Percentiles rank a stretch among this genome's conserved stretches.
Conservation (phyloP, 2,329 filamentous ascomycete genomes). For the Claviceps maximensis region DNA sequence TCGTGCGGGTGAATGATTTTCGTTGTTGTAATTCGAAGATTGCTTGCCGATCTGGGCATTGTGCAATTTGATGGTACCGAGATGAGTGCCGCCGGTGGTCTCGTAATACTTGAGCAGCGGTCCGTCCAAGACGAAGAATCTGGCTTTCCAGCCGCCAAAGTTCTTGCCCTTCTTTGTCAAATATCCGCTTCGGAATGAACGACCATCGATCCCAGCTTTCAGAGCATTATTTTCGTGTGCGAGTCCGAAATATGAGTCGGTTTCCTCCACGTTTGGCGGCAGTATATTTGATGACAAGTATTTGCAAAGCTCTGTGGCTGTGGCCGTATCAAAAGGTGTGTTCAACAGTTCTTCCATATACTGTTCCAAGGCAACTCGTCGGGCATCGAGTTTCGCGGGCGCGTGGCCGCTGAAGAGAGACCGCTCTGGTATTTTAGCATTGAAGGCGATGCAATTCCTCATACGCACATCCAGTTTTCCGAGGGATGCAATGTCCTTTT, state of each 20-base stretch:
- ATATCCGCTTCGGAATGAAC: constrained; percentile 72
- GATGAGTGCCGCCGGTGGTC: constrained; percentile 72
- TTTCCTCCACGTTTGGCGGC: constrained; percentile 48
- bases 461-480: constrained; percentile 71
- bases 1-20: constrained; percentile 47
- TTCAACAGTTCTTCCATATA: constrained; percentile 83
- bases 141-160: constrained; percentile 95
- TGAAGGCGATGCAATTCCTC: constrained; percentile 59
- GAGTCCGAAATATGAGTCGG: constrained; percentile 16
- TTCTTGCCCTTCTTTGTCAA: constrained; percentile 96
- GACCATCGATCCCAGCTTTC: constrained; percentile 44
- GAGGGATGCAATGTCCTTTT: constrained; percentile 78
- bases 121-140: constrained; percentile 48
- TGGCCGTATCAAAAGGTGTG: constrained; percentile 62
- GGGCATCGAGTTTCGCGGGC: constrained; percentile 82
- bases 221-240: constrained; percentile 17
- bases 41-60: constrained; percentile 93
- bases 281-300: constrained; percentile 63
- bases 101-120: constrained; percentile 77
- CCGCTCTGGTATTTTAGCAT: constrained; percentile 67
- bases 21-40: constrained; percentile 34
- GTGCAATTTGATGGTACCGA: constrained; percentile 85
- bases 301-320: constrained; percentile 70
- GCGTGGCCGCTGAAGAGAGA: constrained; percentile 84
- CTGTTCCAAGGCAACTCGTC: constrained; percentile 63